A percentile compares a stretch with the other conserved stretches of the same genome.
Evolutionary conservation across 2,329 filamentous ascomycete genomes (phyloP).

Genomic region (Alternaria ventricosa): DNA sequence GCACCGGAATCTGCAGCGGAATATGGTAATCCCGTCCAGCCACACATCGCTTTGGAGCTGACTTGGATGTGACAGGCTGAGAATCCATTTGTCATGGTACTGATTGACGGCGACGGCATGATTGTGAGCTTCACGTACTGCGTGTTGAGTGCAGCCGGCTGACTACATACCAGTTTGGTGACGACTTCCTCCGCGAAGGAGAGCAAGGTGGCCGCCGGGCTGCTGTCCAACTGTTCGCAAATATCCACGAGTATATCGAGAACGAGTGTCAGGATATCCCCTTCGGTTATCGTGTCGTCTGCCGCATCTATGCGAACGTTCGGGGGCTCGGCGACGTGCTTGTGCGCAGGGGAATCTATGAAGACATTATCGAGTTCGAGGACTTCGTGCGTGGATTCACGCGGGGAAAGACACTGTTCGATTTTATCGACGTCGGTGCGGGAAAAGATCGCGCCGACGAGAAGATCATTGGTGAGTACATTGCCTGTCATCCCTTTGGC

Average conservation of each 20-base stretch:
- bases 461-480: slow-evolving; percentile 56
- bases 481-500: too few species aligned
- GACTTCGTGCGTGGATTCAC: slow-evolving; percentile 65
- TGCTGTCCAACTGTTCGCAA: slow-evolving; percentile 56
- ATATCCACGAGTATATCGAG: slow-evolving; percentile 54
- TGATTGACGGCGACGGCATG: slow-evolving; percentile 64
- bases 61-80: slow-evolving; percentile 9
- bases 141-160: background rate
- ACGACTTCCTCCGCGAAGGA: slow-evolving; percentile 58
- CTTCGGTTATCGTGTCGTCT: slow-evolving; percentile 55
- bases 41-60: background rate
- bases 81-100: slow-evolving; percentile 61
- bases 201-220: slow-evolving; percentile 61
- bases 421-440: slow-evolving; percentile 55
- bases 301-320: slow-evolving; percentile 62
- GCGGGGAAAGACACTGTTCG: slow-evolving; percentile 53
- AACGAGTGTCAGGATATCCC: slow-evolving; percentile 46
- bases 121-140: slow-evolving; percentile 38
- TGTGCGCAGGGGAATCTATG: slow-evolving; percentile 53
- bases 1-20: slow-evolving; percentile 25
- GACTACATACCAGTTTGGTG: slow-evolving; percentile 50
- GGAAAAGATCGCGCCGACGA: slow-evolving; percentile 56
- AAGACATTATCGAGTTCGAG: slow-evolving; percentile 52
- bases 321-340: slow-evolving; percentile 59
- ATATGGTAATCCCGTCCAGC: slow-evolving; percentile 27